phyloP scores from a whole-genome alignment of 495 filamentous ascomycete species.

The Podospora appendiculata region DNA sequence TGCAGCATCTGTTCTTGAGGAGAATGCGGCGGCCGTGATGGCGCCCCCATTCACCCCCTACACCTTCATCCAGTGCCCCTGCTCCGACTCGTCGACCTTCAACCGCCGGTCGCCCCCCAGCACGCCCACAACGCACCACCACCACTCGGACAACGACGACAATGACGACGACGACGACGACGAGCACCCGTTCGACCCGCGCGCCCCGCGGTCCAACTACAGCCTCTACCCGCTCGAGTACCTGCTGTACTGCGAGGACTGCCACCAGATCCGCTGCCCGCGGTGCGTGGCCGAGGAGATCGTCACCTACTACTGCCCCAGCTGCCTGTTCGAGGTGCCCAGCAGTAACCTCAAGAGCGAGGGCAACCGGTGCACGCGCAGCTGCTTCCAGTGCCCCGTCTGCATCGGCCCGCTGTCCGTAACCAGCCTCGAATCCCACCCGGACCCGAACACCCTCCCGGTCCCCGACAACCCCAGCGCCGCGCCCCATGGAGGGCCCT shows the following conservation, averaged over 20 bases:
- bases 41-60: conserved; percentile 72
- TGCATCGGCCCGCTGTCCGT: conserved; percentile 78
- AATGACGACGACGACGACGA: conserved; percentile 60
- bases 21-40: conserved; percentile 40
- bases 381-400: conserved; percentile 88
- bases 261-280: conserved; percentile 88
- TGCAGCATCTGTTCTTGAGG: neutral
- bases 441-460: conserved; percentile 34
- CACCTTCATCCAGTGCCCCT: conserved; percentile 88
- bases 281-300: conserved; percentile 89
- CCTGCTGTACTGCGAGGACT: conserved; percentile 92
- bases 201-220: conserved; percentile 74
- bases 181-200: conserved; percentile 77
- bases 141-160: conserved; percentile 1
- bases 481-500: conserved; percentile 47
- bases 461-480: conserved; percentile 24
- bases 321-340: conserved; percentile 89
- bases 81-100: conserved; percentile 53
- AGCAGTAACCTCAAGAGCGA: conserved; percentile 84
- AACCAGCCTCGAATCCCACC: conserved; percentile 51
- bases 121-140: neutral
- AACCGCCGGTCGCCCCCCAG: neutral
- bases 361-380: conserved; percentile 86
- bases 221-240: conserved; percentile 90
- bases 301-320: conserved; percentile 91